These are phyloP conservation scores for Globisporangium okanoganense DNA, from an alignment of 352 stramenopile genomes.

Conservation along the genomic window DNA sequence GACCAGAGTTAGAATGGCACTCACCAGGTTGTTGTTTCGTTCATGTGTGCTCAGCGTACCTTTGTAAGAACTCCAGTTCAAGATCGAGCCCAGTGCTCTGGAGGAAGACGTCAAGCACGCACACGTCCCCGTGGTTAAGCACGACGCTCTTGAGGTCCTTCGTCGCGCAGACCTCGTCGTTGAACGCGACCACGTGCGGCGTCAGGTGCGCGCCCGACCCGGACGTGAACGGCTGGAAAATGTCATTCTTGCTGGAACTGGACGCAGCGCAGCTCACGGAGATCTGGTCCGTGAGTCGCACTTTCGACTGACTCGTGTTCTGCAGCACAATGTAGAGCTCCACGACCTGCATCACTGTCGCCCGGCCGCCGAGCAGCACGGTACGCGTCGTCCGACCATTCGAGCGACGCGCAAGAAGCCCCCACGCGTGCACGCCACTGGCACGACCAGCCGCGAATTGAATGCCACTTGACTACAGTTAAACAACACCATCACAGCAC, in stretches of 20 bases:
- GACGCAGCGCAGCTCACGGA: constrained; percentile 9
- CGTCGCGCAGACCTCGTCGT: constrained; percentile 20
- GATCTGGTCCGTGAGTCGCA: constrained; percentile 37
- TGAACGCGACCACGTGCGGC: constrained; percentile 36
- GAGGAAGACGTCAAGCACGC: constrained; percentile 50
- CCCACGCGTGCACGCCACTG: constrained; percentile 32
- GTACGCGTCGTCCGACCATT: constrained; percentile 56
- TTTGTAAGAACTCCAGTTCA: constrained; percentile 49
- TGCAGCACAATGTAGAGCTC: constrained; percentile 56
- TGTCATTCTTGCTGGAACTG: background rate
- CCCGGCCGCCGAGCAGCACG: constrained; percentile 37
- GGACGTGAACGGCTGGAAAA: constrained; percentile 32
- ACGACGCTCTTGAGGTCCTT: constrained; percentile 22
- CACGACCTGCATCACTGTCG: constrained; percentile 50
- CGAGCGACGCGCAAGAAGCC: constrained; percentile 39
- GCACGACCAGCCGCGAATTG: constrained; percentile 31
- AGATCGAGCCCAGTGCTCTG: constrained; percentile 43
- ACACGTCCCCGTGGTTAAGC: constrained; percentile 43
- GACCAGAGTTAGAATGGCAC: background rate
- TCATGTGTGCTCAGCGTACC: constrained; percentile 20
- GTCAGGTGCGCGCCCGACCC: constrained; percentile 38
- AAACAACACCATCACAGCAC: background rate
- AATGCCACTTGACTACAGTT: constrained; percentile 17
- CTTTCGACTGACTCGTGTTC: constrained; percentile 25
- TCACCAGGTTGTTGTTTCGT: background rate